Evolutionary conservation across 345 rosid species (phyloP), one percentile per base, ranked within the genome.

Genomic region (Hibiscus syriacus): DNA sequence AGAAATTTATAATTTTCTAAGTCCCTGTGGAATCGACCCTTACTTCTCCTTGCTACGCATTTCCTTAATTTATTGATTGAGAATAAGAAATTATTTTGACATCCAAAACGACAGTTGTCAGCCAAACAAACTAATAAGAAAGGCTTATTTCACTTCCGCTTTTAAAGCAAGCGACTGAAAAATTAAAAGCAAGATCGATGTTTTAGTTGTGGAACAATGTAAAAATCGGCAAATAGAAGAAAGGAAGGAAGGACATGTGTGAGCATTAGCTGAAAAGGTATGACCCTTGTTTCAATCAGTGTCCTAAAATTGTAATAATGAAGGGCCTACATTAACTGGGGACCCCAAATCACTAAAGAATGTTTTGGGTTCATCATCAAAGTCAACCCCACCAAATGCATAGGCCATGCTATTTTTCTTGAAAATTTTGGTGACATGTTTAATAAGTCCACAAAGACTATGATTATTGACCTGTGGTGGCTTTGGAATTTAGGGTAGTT

Each of bases 381-480:
- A 79, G 82, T 74, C 81, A 79, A 79, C 73, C 56, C 56, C 56
- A 53, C 16, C 56, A 53, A 53, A 53, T 10, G 56, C 29, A 69
- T n/a, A 17, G 59, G 64, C 19, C 4, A 2, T 34, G 38, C 23
- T 17, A 7, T 22, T 68, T 70, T 48, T 16, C 19, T 6, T 17
- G 19, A 34, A 32, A 43, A 43, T 12, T 10, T 2, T 43, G 69
- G 71, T 26, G 69, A 71, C 64, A 45, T n/a, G n/a, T 16, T 66
- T 70, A 4, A 27, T 9, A 63, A 71, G 66, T 74, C 54, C 65
- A 41, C 57, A 67, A 60, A 64, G 5, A 41, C 72, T 65, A 75
- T 77, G 61, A 80, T 77, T 57, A 39, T 48, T 27, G 26, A 59
- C 41, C 64, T 70, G 75, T 53, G 72, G 9, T 73, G 68, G 65